phyloP scores from a whole-genome alignment of 805 yeast species.

The Hanseniaspora occidentalis region DNA sequence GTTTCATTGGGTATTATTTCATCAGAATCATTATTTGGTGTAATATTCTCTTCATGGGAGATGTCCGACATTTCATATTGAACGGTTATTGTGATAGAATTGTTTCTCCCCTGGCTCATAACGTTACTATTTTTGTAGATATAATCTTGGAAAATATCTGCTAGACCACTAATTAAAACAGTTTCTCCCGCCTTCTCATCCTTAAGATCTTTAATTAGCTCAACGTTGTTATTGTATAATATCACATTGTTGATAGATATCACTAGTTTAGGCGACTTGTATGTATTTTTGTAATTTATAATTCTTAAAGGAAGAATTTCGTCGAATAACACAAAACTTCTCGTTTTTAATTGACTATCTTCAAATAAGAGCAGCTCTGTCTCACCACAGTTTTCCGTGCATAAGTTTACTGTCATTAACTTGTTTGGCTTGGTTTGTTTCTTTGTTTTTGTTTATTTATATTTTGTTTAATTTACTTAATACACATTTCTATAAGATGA shows the following conservation, averaged over 20 bases:
- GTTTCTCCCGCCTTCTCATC: no score
- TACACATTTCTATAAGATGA: no score
- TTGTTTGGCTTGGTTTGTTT: not conserved
- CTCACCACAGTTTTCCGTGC: not conserved
- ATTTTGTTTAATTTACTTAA: no score
- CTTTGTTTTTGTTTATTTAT: not conserved
- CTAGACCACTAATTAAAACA: no score
- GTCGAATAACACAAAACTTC: constrained; percentile 21
- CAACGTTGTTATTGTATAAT: constrained; percentile 9
- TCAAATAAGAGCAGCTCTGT: not conserved
- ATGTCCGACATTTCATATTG: constrained; percentile 1
- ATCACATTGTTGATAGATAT: constrained; percentile 22
- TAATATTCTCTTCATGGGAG: not conserved
- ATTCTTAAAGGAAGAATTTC: constrained; percentile 15
- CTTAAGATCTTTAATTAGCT: not conserved
- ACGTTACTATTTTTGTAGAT: constrained; percentile 20
- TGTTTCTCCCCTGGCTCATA: constrained; percentile 23
- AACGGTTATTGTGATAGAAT: constrained; percentile 7
- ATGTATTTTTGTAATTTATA: constrained; percentile 3
- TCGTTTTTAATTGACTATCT: not conserved
- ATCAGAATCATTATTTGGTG: no score
- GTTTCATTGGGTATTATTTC: no score
- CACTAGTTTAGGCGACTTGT: constrained; percentile 6
- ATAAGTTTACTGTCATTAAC: not conserved
- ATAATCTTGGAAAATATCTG: constrained; percentile 10